Conservation (phyloP, 2,329 filamentous ascomycete genomes). For the Leptographium lundbergii region DNA sequence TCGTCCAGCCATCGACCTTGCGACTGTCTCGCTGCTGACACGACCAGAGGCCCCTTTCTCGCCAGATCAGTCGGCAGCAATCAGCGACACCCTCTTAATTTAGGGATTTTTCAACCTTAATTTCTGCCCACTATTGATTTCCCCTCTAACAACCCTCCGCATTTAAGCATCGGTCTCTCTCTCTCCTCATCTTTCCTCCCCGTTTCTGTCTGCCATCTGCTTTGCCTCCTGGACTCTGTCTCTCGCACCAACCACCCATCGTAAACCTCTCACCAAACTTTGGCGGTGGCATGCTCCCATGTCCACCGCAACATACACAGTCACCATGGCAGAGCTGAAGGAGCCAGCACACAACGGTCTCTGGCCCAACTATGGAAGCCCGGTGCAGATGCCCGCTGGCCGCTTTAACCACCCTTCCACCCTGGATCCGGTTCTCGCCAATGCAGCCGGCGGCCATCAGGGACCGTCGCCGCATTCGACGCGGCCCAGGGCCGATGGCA, state of each 20-base stretch:
- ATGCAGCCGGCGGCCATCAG: slow-evolving; percentile 20
- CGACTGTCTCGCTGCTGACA: not conserved
- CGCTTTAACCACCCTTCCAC: slow-evolving; percentile 31
- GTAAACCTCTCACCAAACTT: not conserved
- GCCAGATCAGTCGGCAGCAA: not conserved
- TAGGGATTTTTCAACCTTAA: not conserved
- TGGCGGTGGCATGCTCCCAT: slow-evolving; percentile 37
- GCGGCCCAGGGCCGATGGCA: slow-evolving; percentile 35
- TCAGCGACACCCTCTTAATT: not conserved
- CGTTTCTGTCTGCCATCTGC: not conserved
- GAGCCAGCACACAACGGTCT: slow-evolving; percentile 44
- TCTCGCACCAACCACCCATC: not conserved
- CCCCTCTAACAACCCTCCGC: not conserved
- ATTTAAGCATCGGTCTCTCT: slow-evolving; percentile 1
- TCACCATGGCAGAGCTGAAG: slow-evolving; percentile 52
- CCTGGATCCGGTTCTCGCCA: slow-evolving; percentile 36
- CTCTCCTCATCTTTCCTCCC: not conserved
- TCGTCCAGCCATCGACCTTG: not conserved
- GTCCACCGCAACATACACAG: slow-evolving; percentile 49
- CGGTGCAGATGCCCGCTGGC: slow-evolving; percentile 37
- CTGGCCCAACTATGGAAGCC: slow-evolving; percentile 45
- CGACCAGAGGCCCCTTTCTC: not conserved
- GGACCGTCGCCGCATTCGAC: slow-evolving; percentile 29
- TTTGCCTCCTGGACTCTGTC: not conserved
- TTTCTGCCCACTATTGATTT: not conserved